These are phyloP conservation scores for Syzygium syzygioides DNA, from an alignment of 441 rosid species.

Conservation along the genomic window DNA sequence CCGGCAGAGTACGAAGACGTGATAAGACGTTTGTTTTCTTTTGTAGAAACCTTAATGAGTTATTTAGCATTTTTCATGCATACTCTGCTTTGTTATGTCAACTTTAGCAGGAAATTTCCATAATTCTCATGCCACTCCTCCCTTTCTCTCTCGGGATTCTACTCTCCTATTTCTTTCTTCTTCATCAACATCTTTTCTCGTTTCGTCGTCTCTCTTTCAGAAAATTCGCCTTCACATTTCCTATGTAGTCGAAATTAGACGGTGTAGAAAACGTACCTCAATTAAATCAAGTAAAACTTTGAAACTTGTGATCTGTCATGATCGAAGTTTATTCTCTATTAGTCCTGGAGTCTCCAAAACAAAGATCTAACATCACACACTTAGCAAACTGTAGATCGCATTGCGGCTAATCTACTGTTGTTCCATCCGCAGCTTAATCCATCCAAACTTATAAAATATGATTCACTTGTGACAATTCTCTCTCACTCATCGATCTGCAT, in stretches of 20 bases:
- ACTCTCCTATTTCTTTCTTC: neutral
- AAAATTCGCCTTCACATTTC: neutral
- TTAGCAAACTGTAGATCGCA: neutral
- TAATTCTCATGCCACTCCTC: neutral
- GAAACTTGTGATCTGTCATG: neutral
- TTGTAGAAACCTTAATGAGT: neutral
- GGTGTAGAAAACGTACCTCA: neutral
- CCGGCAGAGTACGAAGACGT: neutral
- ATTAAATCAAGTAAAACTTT: neutral
- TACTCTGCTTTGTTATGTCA: neutral
- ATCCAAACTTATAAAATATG: neutral
- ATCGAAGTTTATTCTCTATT: neutral
- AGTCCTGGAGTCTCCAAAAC: neutral
- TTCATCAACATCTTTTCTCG: neutral
- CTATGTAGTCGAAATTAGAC: too few species aligned
- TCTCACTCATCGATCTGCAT: neutral
- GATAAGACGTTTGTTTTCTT: neutral
- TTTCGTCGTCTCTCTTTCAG: neutral
- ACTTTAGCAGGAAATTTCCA: neutral
- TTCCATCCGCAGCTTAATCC: neutral
- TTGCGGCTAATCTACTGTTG: neutral
- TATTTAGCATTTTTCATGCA: neutral
- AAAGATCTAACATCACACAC: neutral
- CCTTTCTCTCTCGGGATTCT: neutral
- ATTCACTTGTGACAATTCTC: neutral